These are phyloP conservation scores for Podaxis sp. DNA, from an alignment of 768 basidiomycete species.

Conservation along the genomic window DNA sequence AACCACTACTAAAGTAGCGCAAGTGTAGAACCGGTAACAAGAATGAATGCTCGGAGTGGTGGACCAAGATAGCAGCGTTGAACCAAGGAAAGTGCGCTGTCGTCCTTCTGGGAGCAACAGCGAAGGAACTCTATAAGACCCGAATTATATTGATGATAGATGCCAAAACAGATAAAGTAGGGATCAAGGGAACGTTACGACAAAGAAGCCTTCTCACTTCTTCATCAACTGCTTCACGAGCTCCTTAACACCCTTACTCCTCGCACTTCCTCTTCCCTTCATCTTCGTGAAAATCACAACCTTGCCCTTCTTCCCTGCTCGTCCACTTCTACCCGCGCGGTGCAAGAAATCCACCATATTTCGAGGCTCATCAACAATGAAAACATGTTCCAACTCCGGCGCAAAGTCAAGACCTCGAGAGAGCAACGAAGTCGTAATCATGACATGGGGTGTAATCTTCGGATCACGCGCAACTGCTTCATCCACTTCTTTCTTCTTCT, in stretches of 20 bases:
- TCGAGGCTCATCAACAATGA: slow-evolving; percentile 84
- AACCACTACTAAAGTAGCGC: too few species aligned
- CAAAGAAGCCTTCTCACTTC: neutral
- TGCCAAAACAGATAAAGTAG: neutral
- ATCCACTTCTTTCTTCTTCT: slow-evolving; percentile 6
- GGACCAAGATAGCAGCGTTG: neutral
- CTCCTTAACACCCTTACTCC: slow-evolving; percentile 48
- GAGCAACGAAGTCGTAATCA: slow-evolving; percentile 88
- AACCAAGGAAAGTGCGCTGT: neutral
- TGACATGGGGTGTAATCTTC: slow-evolving; percentile 53
- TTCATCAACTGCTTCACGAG: slow-evolving; percentile 41
- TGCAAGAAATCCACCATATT: slow-evolving; percentile 93
- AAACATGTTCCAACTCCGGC: slow-evolving; percentile 73
- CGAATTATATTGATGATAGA: neutral
- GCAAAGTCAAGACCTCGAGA: slow-evolving; percentile 90
- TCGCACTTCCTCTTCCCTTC: slow-evolving; percentile 59
- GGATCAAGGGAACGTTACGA: neutral
- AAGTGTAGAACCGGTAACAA: too few species aligned
- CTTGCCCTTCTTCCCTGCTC: slow-evolving; percentile 68
- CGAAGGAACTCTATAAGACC: neutral
- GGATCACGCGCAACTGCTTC: slow-evolving; percentile 22
- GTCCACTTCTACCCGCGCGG: slow-evolving; percentile 80
- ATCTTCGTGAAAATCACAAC: slow-evolving; percentile 77
- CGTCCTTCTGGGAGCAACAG: neutral
- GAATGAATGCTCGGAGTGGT: neutral